Evolutionary conservation across 2,329 filamentous ascomycete genomes (phyloP).

Genomic region (Onygenales sp.): DNA sequence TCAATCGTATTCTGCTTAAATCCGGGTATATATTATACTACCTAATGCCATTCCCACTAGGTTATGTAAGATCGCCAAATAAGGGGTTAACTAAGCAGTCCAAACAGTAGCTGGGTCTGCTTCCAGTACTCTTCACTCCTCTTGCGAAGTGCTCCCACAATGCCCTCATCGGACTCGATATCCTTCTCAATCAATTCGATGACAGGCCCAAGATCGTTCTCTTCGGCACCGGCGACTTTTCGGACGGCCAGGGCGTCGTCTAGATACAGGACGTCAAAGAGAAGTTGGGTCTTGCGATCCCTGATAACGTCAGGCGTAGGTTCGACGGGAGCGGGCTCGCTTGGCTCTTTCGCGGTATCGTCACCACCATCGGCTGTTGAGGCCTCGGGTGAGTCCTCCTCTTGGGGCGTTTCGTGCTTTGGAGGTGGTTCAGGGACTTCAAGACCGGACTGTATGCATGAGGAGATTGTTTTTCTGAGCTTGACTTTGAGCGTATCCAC

Average conservation of each 20-base stretch:
- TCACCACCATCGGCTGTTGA: conserved; percentile 2
- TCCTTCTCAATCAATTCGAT: conserved; percentile 37
- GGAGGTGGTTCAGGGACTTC: conserved; percentile 1
- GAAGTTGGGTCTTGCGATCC: conserved; percentile 28
- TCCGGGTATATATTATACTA: too few relatives aligned
- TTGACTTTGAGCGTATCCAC: conserved; percentile 53
- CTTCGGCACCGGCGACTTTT: conserved; percentile 1
- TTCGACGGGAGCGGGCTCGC: not conserved
- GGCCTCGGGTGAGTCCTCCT: not conserved
- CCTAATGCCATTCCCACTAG: too few relatives aligned
- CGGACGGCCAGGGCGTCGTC: conserved; percentile 16
- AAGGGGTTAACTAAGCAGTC: conserved; percentile 46
- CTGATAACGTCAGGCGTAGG: conserved; percentile 2
- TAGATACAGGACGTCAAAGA: conserved; percentile 29
- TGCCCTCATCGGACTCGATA: conserved; percentile 40
- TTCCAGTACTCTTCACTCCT: conserved; percentile 70
- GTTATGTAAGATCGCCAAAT: too few relatives aligned
- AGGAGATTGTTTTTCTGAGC: conserved; percentile 42
- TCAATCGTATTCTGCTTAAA: too few relatives aligned
- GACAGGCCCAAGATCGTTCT: conserved; percentile 37
- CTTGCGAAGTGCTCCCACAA: conserved; percentile 48
- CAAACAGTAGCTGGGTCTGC: conserved; percentile 72
- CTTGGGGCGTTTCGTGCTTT: not conserved
- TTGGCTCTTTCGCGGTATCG: not conserved
- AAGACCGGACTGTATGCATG: conserved; percentile 14